A percentile compares a stretch with the other conserved stretches of the same genome.
Conservation (phyloP, 2,329 filamentous ascomycete genomes). For the Capronia americana region DNA sequence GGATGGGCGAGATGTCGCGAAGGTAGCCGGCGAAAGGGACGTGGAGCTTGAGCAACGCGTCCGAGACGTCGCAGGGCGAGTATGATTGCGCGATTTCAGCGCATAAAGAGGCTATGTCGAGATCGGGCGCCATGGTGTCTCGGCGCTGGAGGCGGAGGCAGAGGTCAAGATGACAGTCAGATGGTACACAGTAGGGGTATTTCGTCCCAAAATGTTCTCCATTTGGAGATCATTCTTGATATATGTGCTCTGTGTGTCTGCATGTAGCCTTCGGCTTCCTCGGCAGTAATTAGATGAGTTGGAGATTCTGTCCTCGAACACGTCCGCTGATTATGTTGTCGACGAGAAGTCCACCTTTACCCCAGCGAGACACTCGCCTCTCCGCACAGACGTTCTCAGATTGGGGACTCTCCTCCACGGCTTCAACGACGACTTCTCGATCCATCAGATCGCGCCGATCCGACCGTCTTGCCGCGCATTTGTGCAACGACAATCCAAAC, state of each 20-base stretch:
- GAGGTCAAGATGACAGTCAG: too few species aligned
- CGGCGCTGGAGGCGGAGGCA: too few species aligned
- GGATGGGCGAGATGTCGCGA: constrained; percentile 21
- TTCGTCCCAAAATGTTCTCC: too few species aligned
- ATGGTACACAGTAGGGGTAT: too few species aligned
- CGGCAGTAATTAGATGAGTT: background rate
- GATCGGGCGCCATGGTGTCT: constrained; percentile 3
- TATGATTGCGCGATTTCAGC: constrained; percentile 7
- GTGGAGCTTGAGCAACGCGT: constrained; percentile 19
- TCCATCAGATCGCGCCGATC: too few species aligned
- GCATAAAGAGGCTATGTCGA: constrained; percentile 16
- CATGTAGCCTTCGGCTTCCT: background rate
- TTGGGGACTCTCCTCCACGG: too few species aligned
- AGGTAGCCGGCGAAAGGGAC: constrained; percentile 11
- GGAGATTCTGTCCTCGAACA: background rate
- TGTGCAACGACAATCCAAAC: background rate
- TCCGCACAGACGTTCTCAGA: background rate
- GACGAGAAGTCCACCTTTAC: background rate
- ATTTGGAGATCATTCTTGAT: background rate
- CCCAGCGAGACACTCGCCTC: background rate
- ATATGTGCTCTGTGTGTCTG: background rate
- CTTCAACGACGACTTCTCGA: too few species aligned
- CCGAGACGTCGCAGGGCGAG: constrained; percentile 17
- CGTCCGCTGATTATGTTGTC: background rate
- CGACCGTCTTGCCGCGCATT: too few species aligned